These are phyloP conservation scores for Umbilicaria muhlenbergii DNA, from an alignment of 495 filamentous ascomycete genomes.

Conservation along the genomic window DNA sequence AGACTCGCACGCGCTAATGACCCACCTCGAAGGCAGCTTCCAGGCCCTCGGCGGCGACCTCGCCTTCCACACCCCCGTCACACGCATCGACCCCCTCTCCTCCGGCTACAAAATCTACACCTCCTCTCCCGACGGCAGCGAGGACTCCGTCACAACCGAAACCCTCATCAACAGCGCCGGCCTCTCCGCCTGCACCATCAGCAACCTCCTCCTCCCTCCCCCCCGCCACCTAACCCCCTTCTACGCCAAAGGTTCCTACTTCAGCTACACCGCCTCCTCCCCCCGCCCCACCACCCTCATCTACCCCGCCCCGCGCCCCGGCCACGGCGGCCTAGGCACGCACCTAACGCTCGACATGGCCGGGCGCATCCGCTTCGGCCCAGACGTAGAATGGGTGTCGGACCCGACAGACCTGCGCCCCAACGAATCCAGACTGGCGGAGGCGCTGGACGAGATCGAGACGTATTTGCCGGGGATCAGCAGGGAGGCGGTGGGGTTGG, in stretches of 20 bases:
- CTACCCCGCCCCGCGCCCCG: conserved; percentile 72
- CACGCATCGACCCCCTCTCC: conserved; percentile 35
- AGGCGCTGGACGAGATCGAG: conserved; percentile 58
- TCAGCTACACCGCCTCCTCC: conserved; percentile 53
- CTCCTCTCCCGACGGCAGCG: conserved; percentile 13
- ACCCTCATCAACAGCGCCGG: conserved; percentile 79
- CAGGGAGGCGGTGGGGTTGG: conserved; percentile 47
- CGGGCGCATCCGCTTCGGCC: conserved; percentile 79
- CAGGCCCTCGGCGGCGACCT: conserved; percentile 61
- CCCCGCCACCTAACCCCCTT: conserved; percentile 41
- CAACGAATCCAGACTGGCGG: conserved; percentile 38
- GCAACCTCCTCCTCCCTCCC: conserved; percentile 64
- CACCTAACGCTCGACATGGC: conserved; percentile 85
- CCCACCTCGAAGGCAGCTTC: conserved; percentile 57
- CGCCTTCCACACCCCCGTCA: conserved; percentile 49
- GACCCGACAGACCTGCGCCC: conserved; percentile 40
- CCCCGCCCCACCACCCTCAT: conserved; percentile 62
- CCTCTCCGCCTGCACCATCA: conserved; percentile 55
- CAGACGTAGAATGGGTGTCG: conserved; percentile 87
- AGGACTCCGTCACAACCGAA: conserved; percentile 46
- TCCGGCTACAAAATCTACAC: conserved; percentile 41
- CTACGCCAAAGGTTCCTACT: conserved; percentile 94
- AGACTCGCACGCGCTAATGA: conserved; percentile 76
- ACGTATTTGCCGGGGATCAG: conserved; percentile 65
- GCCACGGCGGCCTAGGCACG: conserved; percentile 74